Percentiles rank a stretch among this genome's conserved stretches.
Evolutionary conservation across 2,329 filamentous ascomycete genomes (phyloP).

Genomic region (Helotiales sp.): DNA sequence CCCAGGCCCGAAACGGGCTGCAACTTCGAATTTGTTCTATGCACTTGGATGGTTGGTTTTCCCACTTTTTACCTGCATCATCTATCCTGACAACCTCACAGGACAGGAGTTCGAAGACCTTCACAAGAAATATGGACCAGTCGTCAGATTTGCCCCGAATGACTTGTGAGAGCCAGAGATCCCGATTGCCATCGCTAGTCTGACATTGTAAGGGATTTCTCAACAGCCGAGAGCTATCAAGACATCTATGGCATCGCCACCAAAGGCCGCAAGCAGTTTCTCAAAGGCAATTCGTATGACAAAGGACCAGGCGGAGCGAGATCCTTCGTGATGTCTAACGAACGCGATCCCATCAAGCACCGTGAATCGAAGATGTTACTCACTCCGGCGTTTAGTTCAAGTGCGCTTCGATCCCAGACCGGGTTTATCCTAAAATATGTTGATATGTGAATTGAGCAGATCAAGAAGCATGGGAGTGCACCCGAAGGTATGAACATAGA

Average conservation of each 20-base stretch:
- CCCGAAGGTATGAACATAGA: not conserved
- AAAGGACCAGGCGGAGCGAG: not conserved
- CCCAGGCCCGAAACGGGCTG: not conserved
- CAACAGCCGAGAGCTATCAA: not conserved
- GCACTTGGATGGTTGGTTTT: not conserved
- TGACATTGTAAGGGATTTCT: not conserved
- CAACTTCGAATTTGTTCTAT: not conserved
- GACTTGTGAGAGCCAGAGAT: not conserved
- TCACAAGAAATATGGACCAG: not conserved
- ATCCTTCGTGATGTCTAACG: not conserved
- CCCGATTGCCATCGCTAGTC: not conserved
- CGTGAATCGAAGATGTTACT: not conserved
- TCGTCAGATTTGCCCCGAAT: not conserved
- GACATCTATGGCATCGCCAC: not conserved
- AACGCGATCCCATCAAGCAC: not conserved
- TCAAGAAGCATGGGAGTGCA: not conserved
- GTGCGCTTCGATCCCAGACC: not conserved
- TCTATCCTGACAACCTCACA: not conserved
- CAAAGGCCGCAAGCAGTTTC: not conserved
- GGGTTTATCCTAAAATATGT: not conserved
- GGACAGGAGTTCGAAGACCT: not conserved
- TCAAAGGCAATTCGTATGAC: not conserved
- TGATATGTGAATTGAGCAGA: slow-evolving; percentile 1
- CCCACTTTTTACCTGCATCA: not conserved
- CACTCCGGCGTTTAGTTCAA: not conserved